Base-by-base conservation (phyloP, 345 rosid genomes). In the Brassica rapa region DNA sequence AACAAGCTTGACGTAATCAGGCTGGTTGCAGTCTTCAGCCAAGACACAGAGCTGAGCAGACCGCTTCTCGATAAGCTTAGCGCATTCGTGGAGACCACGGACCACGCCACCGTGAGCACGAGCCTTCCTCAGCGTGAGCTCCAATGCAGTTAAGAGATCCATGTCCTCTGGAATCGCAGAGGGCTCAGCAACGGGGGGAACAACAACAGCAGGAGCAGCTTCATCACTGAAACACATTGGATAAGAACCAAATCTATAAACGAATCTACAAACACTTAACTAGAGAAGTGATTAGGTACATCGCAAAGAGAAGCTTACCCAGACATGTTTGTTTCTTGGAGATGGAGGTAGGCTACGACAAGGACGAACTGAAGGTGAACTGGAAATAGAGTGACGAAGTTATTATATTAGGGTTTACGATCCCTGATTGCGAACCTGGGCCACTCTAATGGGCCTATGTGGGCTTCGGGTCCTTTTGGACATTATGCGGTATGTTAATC, bases 11-110 rank as follows among this genome's bases (percentile, higher is more conserved):
- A 88, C 79, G 64, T 90, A 90, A 67, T 91, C 96, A 75, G 98
- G 93, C 66, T 90, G 93, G 82, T 91, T 78, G 59, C 98, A 93
- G 56, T 89, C 96, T 75, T 93, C 96, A 19, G 98, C 96, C 86
- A 93, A 60, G 10, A 93, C 85, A 75, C 90, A 86, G 21, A 93
- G 91, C 86, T 84, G 89, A 5, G 93, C 93, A 16, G 82, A 83
- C 62, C 86, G 90, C 88, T 90, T 90, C 85, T 93, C 98, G 4
- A 90, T 84, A 29, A 86, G 88, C 85, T 93, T 93, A 4, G 96
- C 91, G 6, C 88, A 82, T 73, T 93, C 91, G 19, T 89, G 94
- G 39, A 93, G 93, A 35, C 98, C 96, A 12, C 90, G 87, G 5
- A 80, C 75, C 21, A 90, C 90, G 30, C 96, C 95, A 9, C 92